These are phyloP conservation scores for Lactarius vividus DNA, from an alignment of 768 basidiomycete species.

Conservation along the genomic window DNA sequence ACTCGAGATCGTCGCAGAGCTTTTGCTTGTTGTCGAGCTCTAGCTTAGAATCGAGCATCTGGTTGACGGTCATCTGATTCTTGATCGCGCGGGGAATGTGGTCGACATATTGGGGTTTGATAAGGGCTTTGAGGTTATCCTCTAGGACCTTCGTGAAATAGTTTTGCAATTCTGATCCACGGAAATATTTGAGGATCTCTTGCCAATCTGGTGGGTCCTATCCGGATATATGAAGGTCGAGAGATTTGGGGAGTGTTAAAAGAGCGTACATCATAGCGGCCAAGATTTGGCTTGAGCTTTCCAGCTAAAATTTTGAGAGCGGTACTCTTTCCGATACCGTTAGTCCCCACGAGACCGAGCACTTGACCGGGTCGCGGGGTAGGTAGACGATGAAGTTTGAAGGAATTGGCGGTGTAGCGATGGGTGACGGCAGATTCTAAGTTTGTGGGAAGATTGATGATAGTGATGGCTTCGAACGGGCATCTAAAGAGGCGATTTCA, in stretches of 20 bases:
- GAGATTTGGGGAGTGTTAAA: neutral
- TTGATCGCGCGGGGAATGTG: constrained; percentile 97
- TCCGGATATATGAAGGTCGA: constrained; percentile 13
- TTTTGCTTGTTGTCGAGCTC: constrained; percentile 86
- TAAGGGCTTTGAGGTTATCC: constrained; percentile 97
- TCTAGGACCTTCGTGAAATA: constrained; percentile 99
- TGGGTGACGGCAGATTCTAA: constrained; percentile 95
- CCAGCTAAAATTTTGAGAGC: constrained; percentile 96
- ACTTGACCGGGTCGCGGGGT: constrained; percentile 98
- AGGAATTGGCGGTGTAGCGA: constrained; percentile 96
- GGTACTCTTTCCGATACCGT: constrained; percentile 99
- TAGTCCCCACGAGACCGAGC: constrained; percentile 96
- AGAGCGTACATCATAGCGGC: constrained; percentile 81
- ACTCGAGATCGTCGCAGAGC: constrained; percentile 83
- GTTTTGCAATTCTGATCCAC: constrained; percentile 97
- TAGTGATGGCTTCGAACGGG: constrained; percentile 97
- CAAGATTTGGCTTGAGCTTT: constrained; percentile 96
- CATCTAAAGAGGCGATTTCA: constrained; percentile 53
- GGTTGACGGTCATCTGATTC: constrained; percentile 75
- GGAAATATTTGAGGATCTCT: constrained; percentile 97
- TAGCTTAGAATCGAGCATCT: constrained; percentile 91
- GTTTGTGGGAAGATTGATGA: constrained; percentile 98
- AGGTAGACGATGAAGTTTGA: constrained; percentile 97
- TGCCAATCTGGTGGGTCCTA: constrained; percentile 99
- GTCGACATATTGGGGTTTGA: constrained; percentile 99